Evolutionary conservation across 805 yeast species (phyloP), one percentile per base, ranked within the genome.

Genomic region (Teunomyces cretensis): DNA sequence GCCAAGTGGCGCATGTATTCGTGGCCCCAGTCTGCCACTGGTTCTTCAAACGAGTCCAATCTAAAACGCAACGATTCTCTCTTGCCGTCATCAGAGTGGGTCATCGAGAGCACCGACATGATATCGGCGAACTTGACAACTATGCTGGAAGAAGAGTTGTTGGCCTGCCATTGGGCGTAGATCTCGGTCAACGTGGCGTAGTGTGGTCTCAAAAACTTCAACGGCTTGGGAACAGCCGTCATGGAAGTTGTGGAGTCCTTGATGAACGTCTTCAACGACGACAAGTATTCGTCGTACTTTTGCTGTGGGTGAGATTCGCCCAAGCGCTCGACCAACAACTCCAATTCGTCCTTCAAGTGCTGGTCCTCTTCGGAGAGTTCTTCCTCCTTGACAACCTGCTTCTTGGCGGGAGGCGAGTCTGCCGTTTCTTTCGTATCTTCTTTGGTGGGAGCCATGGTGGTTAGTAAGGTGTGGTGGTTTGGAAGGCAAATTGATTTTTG

Each of bases 211-310:
- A 94, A 76, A 63, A 94, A 94, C 72, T 94, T 95, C 69, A 94
- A 79, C 4, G 99, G 99, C 67, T 94, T 94, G 31, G 99, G 99
- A 42, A 94, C 99, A 2, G 99, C 99, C 1, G 99, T 94, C 97
- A 94, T 94, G 7, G 97, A 91, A 31, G 97, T 88, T 2, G 99
- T 94, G 9, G 97, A 87, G 44, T 94, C 95, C 53, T 88, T 81
- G 57, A 94, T 91, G 56, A 81, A 81, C 40, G 76, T 79, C 60
- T 89, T 90, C 64, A 94, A 77, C 42, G 83, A 75, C 33, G 76
- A 75, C 55, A 94, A 75, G n/a, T 89, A 78, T 9, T 80, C 69
- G 30, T 68, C 67, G 60, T 88, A 86, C 15, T 80, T 68, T 14
- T 69, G 62, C n/a, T 49, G 57, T 6, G 56, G 39, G 39, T 73